Evolutionary conservation across 768 basidiomycete species (phyloP).

Genomic region (Pisolithus albus): DNA sequence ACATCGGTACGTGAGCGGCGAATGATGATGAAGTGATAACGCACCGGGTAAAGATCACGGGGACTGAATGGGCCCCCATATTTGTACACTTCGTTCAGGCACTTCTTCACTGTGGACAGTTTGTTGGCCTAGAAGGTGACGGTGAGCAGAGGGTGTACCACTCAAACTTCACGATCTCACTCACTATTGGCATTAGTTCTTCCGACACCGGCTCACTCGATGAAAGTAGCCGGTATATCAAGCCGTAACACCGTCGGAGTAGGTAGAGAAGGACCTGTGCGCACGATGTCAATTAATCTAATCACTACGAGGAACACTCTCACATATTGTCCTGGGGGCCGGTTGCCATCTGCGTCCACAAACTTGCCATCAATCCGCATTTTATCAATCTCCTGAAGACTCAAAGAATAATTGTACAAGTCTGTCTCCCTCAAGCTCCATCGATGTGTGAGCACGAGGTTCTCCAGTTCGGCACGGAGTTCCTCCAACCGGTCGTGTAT

Average conservation of each 20-base stretch:
- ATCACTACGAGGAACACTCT: slow-evolving; percentile 21
- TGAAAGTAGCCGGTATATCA: slow-evolving; percentile 88
- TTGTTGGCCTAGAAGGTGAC: slow-evolving; percentile 72
- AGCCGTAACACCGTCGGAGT: slow-evolving; percentile 89
- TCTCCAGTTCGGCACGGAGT: slow-evolving; percentile 83
- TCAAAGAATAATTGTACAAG: slow-evolving; percentile 87
- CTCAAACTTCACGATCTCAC: slow-evolving; percentile 15
- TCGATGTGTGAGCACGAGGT: slow-evolving; percentile 87
- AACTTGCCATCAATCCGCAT: slow-evolving; percentile 98
- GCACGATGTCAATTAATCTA: not conserved
- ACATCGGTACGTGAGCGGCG: slow-evolving; percentile 3
- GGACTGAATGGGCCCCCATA: slow-evolving; percentile 91
- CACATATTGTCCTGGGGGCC: slow-evolving; percentile 93
- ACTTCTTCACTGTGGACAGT: slow-evolving; percentile 93
- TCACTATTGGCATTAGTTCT: slow-evolving; percentile 92
- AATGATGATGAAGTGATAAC: slow-evolving; percentile 22
- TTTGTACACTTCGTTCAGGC: slow-evolving; percentile 91
- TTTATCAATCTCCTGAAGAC: slow-evolving; percentile 92
- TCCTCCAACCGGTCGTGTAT: slow-evolving; percentile 89
- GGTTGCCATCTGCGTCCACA: slow-evolving; percentile 86
- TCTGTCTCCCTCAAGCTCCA: slow-evolving; percentile 97
- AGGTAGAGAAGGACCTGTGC: slow-evolving; percentile 85
- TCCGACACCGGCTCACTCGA: slow-evolving; percentile 97
- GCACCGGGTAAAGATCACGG: slow-evolving; percentile 87
- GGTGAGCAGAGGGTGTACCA: not conserved